Conservation (phyloP, 2,329 filamentous ascomycete species). For the Exophiala sp. region DNA sequence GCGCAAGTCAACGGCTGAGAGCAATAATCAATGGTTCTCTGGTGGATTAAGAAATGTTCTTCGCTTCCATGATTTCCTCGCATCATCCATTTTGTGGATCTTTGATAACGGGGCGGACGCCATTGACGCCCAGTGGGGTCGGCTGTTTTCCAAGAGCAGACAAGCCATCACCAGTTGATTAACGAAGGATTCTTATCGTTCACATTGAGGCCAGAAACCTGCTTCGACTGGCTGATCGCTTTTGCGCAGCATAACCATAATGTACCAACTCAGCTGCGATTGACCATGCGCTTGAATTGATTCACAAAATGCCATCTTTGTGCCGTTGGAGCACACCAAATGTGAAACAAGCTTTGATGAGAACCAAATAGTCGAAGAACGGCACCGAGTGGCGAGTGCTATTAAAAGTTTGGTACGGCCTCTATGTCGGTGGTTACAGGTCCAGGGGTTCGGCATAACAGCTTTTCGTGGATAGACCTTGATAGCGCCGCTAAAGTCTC, state of each 20-base stretch:
- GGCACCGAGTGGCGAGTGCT: conserved; percentile 19
- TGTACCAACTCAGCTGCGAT: too few species aligned
- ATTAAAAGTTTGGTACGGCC: conserved; percentile 19
- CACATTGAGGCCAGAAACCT: too few species aligned
- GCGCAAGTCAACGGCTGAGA: too few species aligned
- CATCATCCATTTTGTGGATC: conserved; percentile 11
- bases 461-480: background rate
- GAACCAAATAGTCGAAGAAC: conserved; percentile 15
- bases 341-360: conserved; percentile 14
- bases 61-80: conserved; percentile 3
- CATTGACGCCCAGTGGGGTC: conserved; percentile 11
- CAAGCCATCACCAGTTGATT: background rate
- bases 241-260: too few species aligned
- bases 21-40: background rate
- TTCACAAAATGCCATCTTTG: background rate
- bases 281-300: background rate
- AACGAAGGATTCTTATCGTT: too few species aligned
- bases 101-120: conserved; percentile 11
- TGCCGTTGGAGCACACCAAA: background rate
- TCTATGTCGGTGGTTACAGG: background rate
- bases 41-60: background rate
- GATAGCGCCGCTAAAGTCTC: background rate
- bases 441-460: background rate
- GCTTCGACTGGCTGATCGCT: too few species aligned
- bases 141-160: background rate